Conservation (phyloP, 805 yeast species). For the Pichia paraexigua region DNA sequence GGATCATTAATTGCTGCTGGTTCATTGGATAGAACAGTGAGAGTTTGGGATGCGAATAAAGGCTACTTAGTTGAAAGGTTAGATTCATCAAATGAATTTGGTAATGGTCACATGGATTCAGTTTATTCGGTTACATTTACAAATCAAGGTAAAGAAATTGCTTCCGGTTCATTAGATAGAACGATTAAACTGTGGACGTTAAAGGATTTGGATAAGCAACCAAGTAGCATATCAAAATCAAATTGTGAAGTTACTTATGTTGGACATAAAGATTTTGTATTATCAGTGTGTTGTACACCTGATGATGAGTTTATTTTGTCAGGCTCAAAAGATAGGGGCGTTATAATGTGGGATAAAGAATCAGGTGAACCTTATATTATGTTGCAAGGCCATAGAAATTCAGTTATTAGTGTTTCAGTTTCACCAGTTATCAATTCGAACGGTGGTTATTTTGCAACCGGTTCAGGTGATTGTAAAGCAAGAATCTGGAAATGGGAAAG, state of each 20-base stretch:
- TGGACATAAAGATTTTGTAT: conserved; percentile 94
- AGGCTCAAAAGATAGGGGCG: conserved; percentile 96
- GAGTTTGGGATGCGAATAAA: conserved; percentile 94
- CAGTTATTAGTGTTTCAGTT: conserved; percentile 91
- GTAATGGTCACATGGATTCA: conserved; percentile 93
- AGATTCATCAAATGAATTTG: conserved; percentile 79
- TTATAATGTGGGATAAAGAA: conserved; percentile 90
- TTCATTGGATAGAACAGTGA: conserved; percentile 85
- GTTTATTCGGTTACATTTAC: conserved; percentile 94
- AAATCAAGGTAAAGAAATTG: conserved; percentile 83
- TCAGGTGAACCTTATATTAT: conserved; percentile 88
- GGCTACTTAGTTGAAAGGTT: conserved; percentile 88
- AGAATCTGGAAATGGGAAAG: conserved; percentile 88
- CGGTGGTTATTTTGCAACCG: conserved; percentile 89
- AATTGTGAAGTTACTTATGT: conserved; percentile 84
- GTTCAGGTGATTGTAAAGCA: conserved; percentile 96
- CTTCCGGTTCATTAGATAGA: conserved; percentile 91
- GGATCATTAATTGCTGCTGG: conserved; percentile 95
- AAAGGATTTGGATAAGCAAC: conserved; percentile 45
- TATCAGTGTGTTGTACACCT: conserved; percentile 90
- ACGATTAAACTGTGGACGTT: conserved; percentile 95
- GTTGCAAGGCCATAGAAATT: conserved; percentile 95
- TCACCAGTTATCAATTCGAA: conserved; percentile 60
- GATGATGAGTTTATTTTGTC: conserved; percentile 85
- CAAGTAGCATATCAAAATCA: conserved; percentile 38